phyloP scores from a whole-genome alignment of 2,329 filamentous ascomycete genomes.

The Pseudopyricularia javanii region DNA sequence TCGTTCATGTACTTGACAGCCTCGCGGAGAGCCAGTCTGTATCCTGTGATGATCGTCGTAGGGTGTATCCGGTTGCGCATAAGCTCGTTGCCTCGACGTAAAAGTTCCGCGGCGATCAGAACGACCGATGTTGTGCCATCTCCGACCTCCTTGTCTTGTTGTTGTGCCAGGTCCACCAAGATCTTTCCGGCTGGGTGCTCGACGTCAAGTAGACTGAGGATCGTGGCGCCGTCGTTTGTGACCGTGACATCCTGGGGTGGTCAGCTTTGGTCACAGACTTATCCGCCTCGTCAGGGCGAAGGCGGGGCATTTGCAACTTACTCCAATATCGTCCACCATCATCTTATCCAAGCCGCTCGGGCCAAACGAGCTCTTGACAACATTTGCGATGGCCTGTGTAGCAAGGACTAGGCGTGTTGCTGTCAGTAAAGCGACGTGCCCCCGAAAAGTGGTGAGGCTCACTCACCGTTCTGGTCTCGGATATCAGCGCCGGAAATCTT shows the following conservation, averaged over 20 bases:
- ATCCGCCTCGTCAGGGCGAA: constrained; percentile 1
- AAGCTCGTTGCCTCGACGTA: constrained; percentile 88
- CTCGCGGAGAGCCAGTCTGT: constrained; percentile 87
- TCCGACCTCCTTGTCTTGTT: constrained; percentile 98
- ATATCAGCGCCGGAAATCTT: constrained; percentile 97
- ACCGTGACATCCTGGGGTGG: constrained; percentile 75
- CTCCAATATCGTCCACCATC: constrained; percentile 99
- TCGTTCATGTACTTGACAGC: constrained; percentile 98
- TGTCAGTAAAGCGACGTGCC: constrained; percentile 9
- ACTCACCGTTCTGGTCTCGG: constrained; percentile 81
- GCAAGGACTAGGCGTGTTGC: constrained; percentile 54
- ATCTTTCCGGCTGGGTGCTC: constrained; percentile 98
- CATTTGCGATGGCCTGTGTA: constrained; percentile 95
- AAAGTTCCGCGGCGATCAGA: constrained; percentile 88
- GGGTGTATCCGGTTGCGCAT: constrained; percentile 99
- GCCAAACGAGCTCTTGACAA: constrained; percentile 97
- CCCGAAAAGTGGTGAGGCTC: neutral
- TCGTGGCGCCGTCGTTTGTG: constrained; percentile 96
- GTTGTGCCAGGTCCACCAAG: constrained; percentile 89
- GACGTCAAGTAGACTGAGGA: constrained; percentile 87
- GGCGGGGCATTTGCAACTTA: constrained; percentile 28
- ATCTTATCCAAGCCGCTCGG: constrained; percentile 98
- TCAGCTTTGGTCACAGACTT: neutral
- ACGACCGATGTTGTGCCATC: constrained; percentile 98
- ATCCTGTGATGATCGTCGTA: constrained; percentile 97